A percentile compares a stretch with the other conserved stretches of the same genome.
Conservation (phyloP, 768 basidiomycete genomes). For the Inosperma sp. region DNA sequence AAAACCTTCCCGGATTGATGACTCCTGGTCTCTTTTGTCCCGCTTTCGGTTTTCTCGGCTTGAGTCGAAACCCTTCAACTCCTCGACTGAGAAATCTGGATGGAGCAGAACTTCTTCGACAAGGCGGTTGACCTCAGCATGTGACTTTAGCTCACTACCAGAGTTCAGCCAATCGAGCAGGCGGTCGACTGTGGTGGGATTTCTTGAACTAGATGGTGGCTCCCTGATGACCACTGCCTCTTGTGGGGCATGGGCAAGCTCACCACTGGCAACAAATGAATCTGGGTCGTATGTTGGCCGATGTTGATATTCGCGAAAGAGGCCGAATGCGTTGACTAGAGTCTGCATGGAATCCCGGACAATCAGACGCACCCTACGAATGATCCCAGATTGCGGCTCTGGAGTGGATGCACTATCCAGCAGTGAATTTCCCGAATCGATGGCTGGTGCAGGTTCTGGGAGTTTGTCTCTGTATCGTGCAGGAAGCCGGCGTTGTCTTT, state of each 20-base stretch:
- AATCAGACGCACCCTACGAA: constrained; percentile 10
- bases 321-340: constrained; percentile 21
- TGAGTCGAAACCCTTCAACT: constrained; percentile 19
- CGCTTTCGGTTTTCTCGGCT: constrained; percentile 13
- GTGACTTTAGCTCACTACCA: constrained; percentile 8
- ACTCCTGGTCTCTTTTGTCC: constrained; percentile 15
- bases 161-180: constrained; percentile 22
- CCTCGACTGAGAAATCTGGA: constrained; percentile 18
- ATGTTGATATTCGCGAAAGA: constrained; percentile 23
- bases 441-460: constrained; percentile 1
- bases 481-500: constrained; percentile 5
- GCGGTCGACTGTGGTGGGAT: constrained; percentile 1
- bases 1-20: constrained; percentile 14
- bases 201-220: constrained; percentile 2
- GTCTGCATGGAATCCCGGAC: constrained; percentile 21
- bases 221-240: background rate
- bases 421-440: too few species aligned
- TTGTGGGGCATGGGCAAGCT: constrained; percentile 13
- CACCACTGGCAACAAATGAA: constrained; percentile 12
- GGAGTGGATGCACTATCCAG: background rate
- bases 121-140: constrained; percentile 14
- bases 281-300: constrained; percentile 32
- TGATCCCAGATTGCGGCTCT: constrained; percentile 2
- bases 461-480: constrained; percentile 1
- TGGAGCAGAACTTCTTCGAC: constrained; percentile 22